Evolutionary conservation across 441 rosid species (phyloP).

Genomic region (Pelargonium fulgidum): DNA sequence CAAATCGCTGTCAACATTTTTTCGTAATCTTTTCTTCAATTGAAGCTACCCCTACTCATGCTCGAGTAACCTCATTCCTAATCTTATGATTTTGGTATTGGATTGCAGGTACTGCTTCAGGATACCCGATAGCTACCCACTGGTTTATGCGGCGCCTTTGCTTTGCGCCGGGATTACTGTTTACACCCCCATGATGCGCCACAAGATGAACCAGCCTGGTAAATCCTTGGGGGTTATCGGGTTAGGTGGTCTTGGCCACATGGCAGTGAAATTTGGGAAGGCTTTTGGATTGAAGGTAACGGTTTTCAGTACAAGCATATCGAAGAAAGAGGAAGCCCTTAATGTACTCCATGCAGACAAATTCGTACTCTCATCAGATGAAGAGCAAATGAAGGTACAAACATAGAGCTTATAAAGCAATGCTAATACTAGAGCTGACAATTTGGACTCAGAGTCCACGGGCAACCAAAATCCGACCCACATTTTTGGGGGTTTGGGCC

Average conservation of each 20-base stretch:
- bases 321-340: slow-evolving; percentile 22
- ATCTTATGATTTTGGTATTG: background rate
- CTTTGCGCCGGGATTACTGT: slow-evolving; percentile 23
- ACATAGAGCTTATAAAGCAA: background rate
- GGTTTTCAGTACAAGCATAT: slow-evolving; percentile 20
- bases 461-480: no score
- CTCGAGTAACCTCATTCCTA: no score
- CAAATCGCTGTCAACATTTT: no score
- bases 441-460: background rate
- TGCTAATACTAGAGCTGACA: background rate
- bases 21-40: no score
- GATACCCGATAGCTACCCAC: slow-evolving; percentile 18
- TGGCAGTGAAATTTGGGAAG: slow-evolving; percentile 20
- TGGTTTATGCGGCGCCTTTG: slow-evolving; percentile 18
- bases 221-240: slow-evolving; percentile 22
- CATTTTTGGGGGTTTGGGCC: background rate
- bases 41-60: no score
- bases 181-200: slow-evolving; percentile 21
- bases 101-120: slow-evolving; percentile 19
- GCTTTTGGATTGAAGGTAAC: slow-evolving; percentile 23
- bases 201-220: slow-evolving; percentile 22
- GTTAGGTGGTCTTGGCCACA: slow-evolving; percentile 23
- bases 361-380: slow-evolving; percentile 19
- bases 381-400: slow-evolving; percentile 15
- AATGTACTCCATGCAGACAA: slow-evolving; percentile 12